Evolutionary conservation across 2,329 filamentous ascomycete genomes (phyloP), one percentile per base, ranked within the genome.

Genomic region (Talaromyces amestolkiae): DNA sequence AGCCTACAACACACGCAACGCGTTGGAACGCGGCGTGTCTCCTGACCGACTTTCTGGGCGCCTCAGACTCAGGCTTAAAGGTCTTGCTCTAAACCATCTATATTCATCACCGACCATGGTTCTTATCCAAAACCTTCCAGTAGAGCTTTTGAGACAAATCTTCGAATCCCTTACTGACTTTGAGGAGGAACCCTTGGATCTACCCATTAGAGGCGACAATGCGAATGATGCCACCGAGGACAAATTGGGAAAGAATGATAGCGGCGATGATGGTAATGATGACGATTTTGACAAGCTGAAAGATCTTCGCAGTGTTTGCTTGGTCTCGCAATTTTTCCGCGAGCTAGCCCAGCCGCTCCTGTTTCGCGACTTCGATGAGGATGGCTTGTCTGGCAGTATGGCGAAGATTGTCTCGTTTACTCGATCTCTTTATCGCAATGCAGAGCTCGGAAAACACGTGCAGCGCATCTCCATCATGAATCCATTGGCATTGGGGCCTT

Each of bases 321-420:
- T 72, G 24, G 71, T 73, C 19, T 72, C 68, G 6, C 68, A 51
- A 13, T 49, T 51, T 27, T 69, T 71, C 24, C 66, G 71, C 17
- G 67, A 69, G 3, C 33, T 72, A 8, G 68, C 68, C 1, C 71
- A 73, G 45, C 71, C 71, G 51, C 41, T 72, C n/a, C 56, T 73
- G 11, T 72, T 69, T 53, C 54, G 60, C 11, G 11, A 69, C 5
- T 66, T 72, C 27, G 37, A 31, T 22, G 68, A 73, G 39, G 62
- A 65, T 24, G 41, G 51, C 51, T 13, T 15, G 22, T 41, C 37
- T 24, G 19, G 19, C 39, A 13, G 61, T 43, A n/a, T 63, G 2
- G 17, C 6, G 13, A 63, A 63, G 13, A 66, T 67, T 3, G 51
- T 70, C 2, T 22, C 31, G 1, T 69, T 73, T 39, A 62, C 66